These are phyloP conservation scores for Populus trichocarpa DNA, from an alignment of 441 rosid species.

Conservation along the genomic window DNA sequence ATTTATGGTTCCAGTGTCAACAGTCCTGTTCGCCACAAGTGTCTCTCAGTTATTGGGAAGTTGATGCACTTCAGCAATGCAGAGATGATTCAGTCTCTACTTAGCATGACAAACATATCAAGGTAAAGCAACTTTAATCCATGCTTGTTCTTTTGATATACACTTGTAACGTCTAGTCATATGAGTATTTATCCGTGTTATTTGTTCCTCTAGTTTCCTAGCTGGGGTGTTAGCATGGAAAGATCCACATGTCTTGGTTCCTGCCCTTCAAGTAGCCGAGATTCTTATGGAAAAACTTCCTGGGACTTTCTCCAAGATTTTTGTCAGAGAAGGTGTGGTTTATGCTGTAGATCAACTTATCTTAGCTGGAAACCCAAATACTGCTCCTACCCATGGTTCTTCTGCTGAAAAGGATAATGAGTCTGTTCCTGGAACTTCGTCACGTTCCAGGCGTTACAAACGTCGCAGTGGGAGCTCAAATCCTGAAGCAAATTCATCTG, in stretches of 20 bases:
- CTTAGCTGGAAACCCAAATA: constrained; percentile 57
- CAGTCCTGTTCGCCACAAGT: constrained; percentile 93
- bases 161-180: background rate
- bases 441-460: constrained; percentile 90
- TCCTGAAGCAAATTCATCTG: constrained; percentile 62
- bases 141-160: constrained; percentile 12
- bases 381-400: constrained; percentile 44
- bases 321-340: constrained; percentile 97
- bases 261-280: constrained; percentile 98
- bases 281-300: constrained; percentile 99
- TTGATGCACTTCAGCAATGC: constrained; percentile 92
- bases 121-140: constrained; percentile 47
- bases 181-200: constrained; percentile 12
- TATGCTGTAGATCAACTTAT: constrained; percentile 98
- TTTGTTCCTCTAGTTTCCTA: constrained; percentile 60
- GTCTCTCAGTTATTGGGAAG: constrained; percentile 96
- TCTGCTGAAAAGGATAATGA: constrained; percentile 77
- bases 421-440: constrained; percentile 57
- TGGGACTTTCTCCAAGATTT: constrained; percentile 89
- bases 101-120: constrained; percentile 84
- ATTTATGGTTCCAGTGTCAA: constrained; percentile 98
- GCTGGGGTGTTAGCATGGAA: constrained; percentile 99
- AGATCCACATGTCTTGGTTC: constrained; percentile 97
- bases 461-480: constrained; percentile 69
- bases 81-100: constrained; percentile 88